Evolutionary conservation across 2,329 filamentous ascomycete species (phyloP).

Genomic region (Penicillium sp.): DNA sequence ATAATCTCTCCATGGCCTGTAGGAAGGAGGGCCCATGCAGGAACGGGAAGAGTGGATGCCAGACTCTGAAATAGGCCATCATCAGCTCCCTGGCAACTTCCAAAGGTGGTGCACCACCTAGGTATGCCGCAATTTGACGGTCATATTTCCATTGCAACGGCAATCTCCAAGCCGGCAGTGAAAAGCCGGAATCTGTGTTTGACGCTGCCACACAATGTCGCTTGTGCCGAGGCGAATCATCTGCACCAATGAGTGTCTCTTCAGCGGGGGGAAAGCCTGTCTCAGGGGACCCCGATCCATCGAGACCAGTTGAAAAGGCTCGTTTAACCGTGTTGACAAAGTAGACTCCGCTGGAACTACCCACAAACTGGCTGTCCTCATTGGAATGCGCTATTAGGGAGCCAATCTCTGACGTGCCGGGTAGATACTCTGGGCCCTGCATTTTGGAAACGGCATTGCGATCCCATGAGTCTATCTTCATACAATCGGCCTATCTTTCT

Average conservation of each 20-base stretch:
- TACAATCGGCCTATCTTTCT: not conserved
- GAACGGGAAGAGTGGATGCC: conserved; percentile 59
- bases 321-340: conserved; percentile 59
- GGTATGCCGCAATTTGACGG: conserved; percentile 25
- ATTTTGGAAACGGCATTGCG: conserved; percentile 30
- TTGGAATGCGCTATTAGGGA: conserved; percentile 48
- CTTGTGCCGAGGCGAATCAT: conserved; percentile 28
- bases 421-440: conserved; percentile 33
- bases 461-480: conserved; percentile 1
- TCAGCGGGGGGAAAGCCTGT: conserved; percentile 37
- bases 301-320: conserved; percentile 50
- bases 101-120: conserved; percentile 36
- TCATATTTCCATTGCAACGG: conserved; percentile 36
- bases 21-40: conserved; percentile 56
- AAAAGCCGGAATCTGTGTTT: conserved; percentile 10
- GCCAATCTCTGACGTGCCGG: conserved; percentile 45
- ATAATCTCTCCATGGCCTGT: conserved; percentile 50
- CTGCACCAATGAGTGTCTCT: conserved; percentile 35
- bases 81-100: conserved; percentile 48
- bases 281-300: conserved; percentile 22
- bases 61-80: conserved; percentile 55
- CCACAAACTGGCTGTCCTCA: conserved; percentile 56
- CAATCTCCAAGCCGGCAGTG: conserved; percentile 15
- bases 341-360: conserved; percentile 57
- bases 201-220: conserved; percentile 19